These are phyloP conservation scores for Sugiyamaella pinicola DNA, from an alignment of 1,139 yeast species.

Conservation along the genomic window DNA sequence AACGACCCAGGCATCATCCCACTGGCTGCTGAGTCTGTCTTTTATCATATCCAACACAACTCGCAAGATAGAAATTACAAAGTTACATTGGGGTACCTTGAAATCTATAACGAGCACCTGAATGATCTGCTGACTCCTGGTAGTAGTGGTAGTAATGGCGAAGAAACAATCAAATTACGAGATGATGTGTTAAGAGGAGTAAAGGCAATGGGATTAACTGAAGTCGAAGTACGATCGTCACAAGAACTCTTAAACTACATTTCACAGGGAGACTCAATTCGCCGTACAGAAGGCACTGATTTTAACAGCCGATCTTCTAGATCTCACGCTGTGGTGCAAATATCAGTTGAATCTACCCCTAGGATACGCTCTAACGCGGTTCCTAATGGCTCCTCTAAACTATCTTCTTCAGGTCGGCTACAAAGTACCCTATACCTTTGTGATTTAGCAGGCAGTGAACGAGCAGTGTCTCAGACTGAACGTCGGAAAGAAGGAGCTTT, in stretches of 20 bases:
- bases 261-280: conserved; percentile 66
- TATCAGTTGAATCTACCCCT: conserved; percentile 53
- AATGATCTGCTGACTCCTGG: conserved; percentile 60
- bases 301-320: conserved; percentile 82
- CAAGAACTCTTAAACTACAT: conserved; percentile 65
- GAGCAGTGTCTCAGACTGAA: conserved; percentile 79
- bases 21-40: conserved; percentile 69
- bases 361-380: conserved; percentile 36
- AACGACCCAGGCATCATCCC: conserved; percentile 78
- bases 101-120: conserved; percentile 86
- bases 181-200: conserved; percentile 77
- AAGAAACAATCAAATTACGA: conserved; percentile 64
- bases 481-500: conserved; percentile 91
- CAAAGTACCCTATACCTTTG: conserved; percentile 75
- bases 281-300: conserved; percentile 88
- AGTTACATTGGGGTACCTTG: conserved; percentile 72
- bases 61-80: conserved; percentile 43
- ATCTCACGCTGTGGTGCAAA: conserved; percentile 87
- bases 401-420: conserved; percentile 43
- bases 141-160: neutral
- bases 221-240: conserved; percentile 57
- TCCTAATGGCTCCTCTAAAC: conserved; percentile 32
- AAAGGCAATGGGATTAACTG: conserved; percentile 72
- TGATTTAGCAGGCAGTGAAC: conserved; percentile 95
- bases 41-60: conserved; percentile 49